Base-by-base conservation (phyloP, 2,329 filamentous ascomycete genomes). In the Cladosporium sp. region DNA sequence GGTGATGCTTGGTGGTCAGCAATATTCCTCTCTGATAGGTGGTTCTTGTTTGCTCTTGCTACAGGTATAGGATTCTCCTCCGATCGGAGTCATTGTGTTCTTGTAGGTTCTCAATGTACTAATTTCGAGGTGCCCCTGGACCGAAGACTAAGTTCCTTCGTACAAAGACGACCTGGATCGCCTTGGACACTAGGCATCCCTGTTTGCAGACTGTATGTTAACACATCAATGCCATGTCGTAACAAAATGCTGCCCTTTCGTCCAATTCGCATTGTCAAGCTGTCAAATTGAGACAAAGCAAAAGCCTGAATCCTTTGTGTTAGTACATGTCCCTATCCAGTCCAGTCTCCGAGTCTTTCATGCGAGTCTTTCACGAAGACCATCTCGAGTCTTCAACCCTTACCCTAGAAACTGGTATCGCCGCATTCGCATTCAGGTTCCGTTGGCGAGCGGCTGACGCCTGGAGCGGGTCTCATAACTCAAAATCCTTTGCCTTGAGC, bases 251-350 rank as follows among this genome's bases (percentile, higher is more conserved):
- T 11, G 10, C 8, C 32, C 11, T 11, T 34, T 34, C 32, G 8
- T 34, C 32, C 7, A 34, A 2, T 34, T 11, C 8, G 11, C 32
- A 3, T 10, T 11, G 10, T 14, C 12, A 15, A 4, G 71, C 73
- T 52, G 73, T 65, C n/a, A 73, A 15, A 10, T 10, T n/a, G 2
- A 7, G 18, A 44, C 38, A 44, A 44, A n/a, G 7, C 38, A 1
- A 44, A n/a, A 44, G 18, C 4, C 38, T n/a, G 6, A n/a, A 10
- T 2, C 18, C 18, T 8, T 44, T 44, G 38, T n/a, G 38, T 36
- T 2, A 36, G 34, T 18, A 41, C 15, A 41, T 41, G 36, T 12
- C 11, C n/a, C 3, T 21, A n/a, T 47, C 38, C 18, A 44, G 41
- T 47, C 38, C 18, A 44, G 36, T 41, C 36, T 41, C 38, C 38